A percentile compares a stretch with the other conserved stretches of the same genome.
These are phyloP conservation scores for Cyclocybe cylindracea DNA, from an alignment of 768 basidiomycete species.

Conservation along the genomic window DNA sequence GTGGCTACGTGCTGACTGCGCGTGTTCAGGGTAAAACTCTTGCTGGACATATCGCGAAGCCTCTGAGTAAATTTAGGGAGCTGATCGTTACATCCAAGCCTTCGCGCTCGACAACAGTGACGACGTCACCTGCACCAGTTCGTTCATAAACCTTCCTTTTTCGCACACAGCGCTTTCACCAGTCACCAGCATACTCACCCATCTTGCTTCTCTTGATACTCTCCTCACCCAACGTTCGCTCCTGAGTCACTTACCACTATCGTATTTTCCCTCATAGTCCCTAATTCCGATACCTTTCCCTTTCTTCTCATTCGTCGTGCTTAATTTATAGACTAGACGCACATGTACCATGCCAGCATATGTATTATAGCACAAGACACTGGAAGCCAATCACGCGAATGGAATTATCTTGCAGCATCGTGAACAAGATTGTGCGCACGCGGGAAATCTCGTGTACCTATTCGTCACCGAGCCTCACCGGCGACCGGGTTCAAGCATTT, in stretches of 20 bases:
- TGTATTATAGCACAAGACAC: slow-evolving; percentile 16
- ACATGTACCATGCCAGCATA: slow-evolving; percentile 3
- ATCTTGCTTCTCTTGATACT: not conserved
- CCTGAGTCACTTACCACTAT: slow-evolving; percentile 2
- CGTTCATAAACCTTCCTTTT: slow-evolving; percentile 12
- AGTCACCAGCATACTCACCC: no score
- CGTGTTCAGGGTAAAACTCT: slow-evolving; percentile 40
- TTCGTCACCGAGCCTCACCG: not conserved
- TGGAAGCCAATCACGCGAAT: not conserved
- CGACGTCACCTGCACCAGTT: slow-evolving; percentile 33
- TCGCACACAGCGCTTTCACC: not conserved
- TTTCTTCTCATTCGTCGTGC: not conserved
- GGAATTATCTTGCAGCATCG: slow-evolving; percentile 13
- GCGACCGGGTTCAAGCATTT: slow-evolving; percentile 3
- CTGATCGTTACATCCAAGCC: slow-evolving; percentile 18
- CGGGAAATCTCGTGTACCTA: slow-evolving; percentile 24
- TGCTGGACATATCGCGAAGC: slow-evolving; percentile 44
- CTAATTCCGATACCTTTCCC: not conserved
- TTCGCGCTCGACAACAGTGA: slow-evolving; percentile 27
- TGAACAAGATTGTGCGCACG: slow-evolving; percentile 18
- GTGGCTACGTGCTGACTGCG: slow-evolving; percentile 4
- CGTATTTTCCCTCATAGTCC: not conserved
- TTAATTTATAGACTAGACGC: slow-evolving; percentile 8
- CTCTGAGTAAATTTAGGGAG: slow-evolving; percentile 42
- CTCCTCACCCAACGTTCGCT: not conserved